phyloP scores from a whole-genome alignment of 768 basidiomycete species.

The Mycena haematopus region DNA sequence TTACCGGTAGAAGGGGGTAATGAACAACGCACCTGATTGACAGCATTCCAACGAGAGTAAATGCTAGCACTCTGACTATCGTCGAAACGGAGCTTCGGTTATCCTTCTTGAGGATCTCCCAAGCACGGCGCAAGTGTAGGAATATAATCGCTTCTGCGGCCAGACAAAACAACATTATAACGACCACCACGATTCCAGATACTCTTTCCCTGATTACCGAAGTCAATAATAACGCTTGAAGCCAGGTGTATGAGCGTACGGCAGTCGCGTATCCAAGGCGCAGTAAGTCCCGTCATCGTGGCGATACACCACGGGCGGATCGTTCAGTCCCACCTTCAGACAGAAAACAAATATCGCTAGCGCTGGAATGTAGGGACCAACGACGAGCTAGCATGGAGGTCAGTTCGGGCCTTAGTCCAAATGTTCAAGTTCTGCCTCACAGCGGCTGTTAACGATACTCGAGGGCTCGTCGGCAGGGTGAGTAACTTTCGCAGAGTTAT shows the following conservation, averaged over 20 bases:
- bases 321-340: conserved; percentile 13
- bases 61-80: conserved; percentile 26
- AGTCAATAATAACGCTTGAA: background rate
- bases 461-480: background rate
- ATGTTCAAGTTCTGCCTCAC: background rate
- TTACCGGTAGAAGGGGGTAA: background rate
- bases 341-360: conserved; percentile 17
- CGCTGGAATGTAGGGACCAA: conserved; percentile 26
- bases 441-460: conserved; percentile 6
- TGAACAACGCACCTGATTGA: conserved; percentile 23
- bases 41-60: conserved; percentile 29
- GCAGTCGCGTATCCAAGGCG: background rate
- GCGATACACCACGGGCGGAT: conserved; percentile 12
- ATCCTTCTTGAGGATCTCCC: conserved; percentile 23
- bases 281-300: conserved; percentile 15
- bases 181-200: conserved; percentile 15
- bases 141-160: conserved; percentile 24
- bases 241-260: conserved; percentile 6
- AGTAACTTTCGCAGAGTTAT: conserved; percentile 19
- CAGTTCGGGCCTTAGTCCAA: background rate
- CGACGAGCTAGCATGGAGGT: conserved; percentile 16
- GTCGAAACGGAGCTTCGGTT: conserved; percentile 15
- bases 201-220: conserved; percentile 9
- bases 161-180: conserved; percentile 19
- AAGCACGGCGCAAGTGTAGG: conserved; percentile 21